Evolutionary conservation across 2,329 filamentous ascomycete genomes (phyloP).

Genomic region (Pseudocercospora fijiensis): DNA sequence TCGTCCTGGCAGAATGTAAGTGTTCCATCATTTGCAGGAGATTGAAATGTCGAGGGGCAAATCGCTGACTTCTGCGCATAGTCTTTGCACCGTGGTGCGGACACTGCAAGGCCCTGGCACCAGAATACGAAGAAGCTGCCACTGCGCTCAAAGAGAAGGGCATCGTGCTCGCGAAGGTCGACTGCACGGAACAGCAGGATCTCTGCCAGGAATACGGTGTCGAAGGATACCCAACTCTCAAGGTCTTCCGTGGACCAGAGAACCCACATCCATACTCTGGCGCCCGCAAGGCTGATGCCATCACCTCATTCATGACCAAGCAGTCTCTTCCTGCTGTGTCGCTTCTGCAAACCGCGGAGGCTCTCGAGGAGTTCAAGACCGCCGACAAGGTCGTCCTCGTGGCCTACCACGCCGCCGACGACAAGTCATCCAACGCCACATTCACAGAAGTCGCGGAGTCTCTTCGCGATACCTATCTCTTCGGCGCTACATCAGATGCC

Average conservation of each 20-base stretch:
- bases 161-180: conserved; percentile 80
- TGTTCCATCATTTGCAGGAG: conserved; percentile 25
- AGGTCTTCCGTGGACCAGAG: conserved; percentile 92
- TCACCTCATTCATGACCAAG: conserved; percentile 93
- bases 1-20: conserved; percentile 93
- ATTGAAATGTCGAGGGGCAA: background rate
- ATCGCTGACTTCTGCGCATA: conserved; percentile 37
- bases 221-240: conserved; percentile 97
- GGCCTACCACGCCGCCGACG: conserved; percentile 76
- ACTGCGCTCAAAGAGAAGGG: conserved; percentile 83
- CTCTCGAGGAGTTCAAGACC: conserved; percentile 93
- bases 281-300: conserved; percentile 78
- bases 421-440: conserved; percentile 83
- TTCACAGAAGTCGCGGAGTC: conserved; percentile 71
- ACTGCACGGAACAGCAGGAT: conserved; percentile 92
- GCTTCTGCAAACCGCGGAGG: conserved; percentile 68
- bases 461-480: conserved; percentile 89
- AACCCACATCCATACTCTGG: conserved; percentile 81
- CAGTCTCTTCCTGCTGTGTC: conserved; percentile 94
- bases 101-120: conserved; percentile 96
- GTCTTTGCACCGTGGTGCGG: conserved; percentile 97
- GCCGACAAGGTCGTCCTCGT: conserved; percentile 95
- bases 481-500: conserved; percentile 82
- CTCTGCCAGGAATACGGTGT: conserved; percentile 89
- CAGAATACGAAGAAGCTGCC: conserved; percentile 85